Conservation (phyloP, 1,284 basidiomycete genomes). For the Leccinum angustisporum region DNA sequence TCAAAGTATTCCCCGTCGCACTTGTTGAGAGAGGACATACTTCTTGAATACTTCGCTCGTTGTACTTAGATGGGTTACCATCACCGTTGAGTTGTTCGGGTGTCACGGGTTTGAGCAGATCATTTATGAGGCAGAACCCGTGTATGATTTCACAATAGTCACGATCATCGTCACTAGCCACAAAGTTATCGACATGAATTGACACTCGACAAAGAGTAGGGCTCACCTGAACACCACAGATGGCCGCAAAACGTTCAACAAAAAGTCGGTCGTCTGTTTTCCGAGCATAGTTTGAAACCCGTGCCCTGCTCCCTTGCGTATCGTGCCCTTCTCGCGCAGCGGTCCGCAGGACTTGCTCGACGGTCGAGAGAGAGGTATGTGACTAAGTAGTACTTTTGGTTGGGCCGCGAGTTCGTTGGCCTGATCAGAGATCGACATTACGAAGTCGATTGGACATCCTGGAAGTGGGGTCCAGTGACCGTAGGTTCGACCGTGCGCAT, state of each 20-base stretch:
- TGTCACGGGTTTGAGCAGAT: too few species aligned
- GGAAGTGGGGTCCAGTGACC: constrained; percentile 57
- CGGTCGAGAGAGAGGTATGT: constrained; percentile 80
- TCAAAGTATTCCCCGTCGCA: too few species aligned
- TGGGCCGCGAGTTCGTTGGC: constrained; percentile 10
- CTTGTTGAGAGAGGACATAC: too few species aligned
- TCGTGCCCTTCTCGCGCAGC: constrained; percentile 68
- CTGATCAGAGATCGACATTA: constrained; percentile 49
- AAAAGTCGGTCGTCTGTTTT: too few species aligned
- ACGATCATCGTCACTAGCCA: too few species aligned
- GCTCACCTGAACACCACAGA: constrained; percentile 69
- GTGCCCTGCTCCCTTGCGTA: constrained; percentile 73
- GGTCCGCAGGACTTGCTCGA: constrained; percentile 76
- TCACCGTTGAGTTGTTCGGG: too few species aligned
- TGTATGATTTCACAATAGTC: too few species aligned
- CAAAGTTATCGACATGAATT: too few species aligned
- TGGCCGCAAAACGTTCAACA: constrained; percentile 54
- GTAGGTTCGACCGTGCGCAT: constrained; percentile 43
- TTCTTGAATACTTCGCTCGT: too few species aligned
- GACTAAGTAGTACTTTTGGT: constrained; percentile 70
- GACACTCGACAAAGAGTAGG: too few species aligned
- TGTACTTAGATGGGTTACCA: too few species aligned
- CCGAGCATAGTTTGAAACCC: constrained; percentile 85
- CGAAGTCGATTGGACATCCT: constrained; percentile 69
- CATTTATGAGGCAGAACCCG: too few species aligned